These are phyloP conservation scores for Aspergillus spinulosporus DNA, from an alignment of 2,329 filamentous ascomycete genomes.

Conservation along the genomic window DNA sequence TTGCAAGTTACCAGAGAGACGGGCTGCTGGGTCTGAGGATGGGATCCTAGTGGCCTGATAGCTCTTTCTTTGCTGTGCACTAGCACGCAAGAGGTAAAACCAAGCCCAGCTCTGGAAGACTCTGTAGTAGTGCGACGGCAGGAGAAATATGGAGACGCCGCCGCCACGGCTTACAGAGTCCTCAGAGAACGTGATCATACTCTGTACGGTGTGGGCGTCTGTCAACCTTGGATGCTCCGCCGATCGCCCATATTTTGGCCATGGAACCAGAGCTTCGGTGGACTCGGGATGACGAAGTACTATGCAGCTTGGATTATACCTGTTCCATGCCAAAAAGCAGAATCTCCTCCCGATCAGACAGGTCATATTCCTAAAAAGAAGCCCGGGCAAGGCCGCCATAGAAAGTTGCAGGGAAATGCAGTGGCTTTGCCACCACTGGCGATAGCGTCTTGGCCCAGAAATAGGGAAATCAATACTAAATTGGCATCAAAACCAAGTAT, in stretches of 20 bases:
- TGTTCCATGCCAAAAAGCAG: neutral
- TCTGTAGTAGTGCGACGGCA: neutral
- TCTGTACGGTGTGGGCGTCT: neutral
- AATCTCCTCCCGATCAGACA: neutral
- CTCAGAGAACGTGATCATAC: no score
- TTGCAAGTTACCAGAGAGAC: slow-evolving; percentile 10
- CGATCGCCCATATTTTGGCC: slow-evolving; percentile 9
- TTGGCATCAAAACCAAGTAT: neutral
- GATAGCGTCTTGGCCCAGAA: slow-evolving; percentile 16
- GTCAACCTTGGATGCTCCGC: slow-evolving; percentile 8
- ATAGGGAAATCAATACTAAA: neutral
- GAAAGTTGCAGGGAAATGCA: slow-evolving; percentile 7
- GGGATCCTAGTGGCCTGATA: slow-evolving; percentile 5
- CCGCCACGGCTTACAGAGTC: neutral
- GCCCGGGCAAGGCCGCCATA: slow-evolving; percentile 5
- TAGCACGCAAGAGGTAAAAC: neutral
- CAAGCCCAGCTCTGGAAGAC: neutral
- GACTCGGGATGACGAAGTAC: neutral
- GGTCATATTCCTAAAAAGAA: neutral
- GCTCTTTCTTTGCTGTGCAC: neutral
- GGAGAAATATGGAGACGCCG: neutral
- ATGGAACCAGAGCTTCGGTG: neutral
- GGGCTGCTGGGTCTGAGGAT: neutral
- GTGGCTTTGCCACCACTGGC: slow-evolving; percentile 17
- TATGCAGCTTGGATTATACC: neutral